phyloP scores from a whole-genome alignment of 2,329 filamentous ascomycete species.

The Sporothrix mexicana region DNA sequence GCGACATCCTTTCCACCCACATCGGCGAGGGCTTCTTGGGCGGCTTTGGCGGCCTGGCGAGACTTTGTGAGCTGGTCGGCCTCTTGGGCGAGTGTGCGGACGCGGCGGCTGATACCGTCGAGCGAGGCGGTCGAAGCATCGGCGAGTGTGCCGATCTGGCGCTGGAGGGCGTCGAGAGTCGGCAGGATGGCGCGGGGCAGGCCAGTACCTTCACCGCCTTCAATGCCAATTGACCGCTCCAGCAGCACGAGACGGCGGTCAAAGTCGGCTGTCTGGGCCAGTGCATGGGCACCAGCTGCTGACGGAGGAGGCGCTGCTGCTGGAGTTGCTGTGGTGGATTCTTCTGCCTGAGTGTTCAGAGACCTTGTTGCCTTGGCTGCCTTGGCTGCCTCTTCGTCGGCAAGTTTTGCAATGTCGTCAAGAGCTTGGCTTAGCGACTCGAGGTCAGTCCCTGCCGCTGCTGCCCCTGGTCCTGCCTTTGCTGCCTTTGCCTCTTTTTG shows the following conservation, averaged over 20 bases:
- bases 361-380: background rate
- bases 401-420: constrained; percentile 63
- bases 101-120: constrained; percentile 72
- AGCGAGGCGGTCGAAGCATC: constrained; percentile 74
- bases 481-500: constrained; percentile 54
- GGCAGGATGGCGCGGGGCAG: constrained; percentile 75
- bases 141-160: constrained; percentile 77
- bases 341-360: background rate
- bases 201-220: constrained; percentile 5
- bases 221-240: constrained; percentile 81
- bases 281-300: constrained; percentile 37
- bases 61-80: constrained; percentile 73
- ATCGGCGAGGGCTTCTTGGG: constrained; percentile 62
- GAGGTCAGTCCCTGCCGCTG: constrained; percentile 48
- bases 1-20: background rate
- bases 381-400: constrained; percentile 39
- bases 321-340: constrained; percentile 37
- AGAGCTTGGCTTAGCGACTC: constrained; percentile 73
- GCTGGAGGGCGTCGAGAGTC: constrained; percentile 78
- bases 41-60: constrained; percentile 64
- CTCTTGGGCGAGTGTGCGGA: constrained; percentile 73
- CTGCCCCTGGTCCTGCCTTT: constrained; percentile 44
- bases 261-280: constrained; percentile 85
- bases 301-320: constrained; percentile 56
- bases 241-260: constrained; percentile 79